Evolutionary conservation across 371 early-diverging fungal genomes (phyloP), one percentile per base, ranked within the genome.

Genomic region (Chytridium lagenaria): DNA sequence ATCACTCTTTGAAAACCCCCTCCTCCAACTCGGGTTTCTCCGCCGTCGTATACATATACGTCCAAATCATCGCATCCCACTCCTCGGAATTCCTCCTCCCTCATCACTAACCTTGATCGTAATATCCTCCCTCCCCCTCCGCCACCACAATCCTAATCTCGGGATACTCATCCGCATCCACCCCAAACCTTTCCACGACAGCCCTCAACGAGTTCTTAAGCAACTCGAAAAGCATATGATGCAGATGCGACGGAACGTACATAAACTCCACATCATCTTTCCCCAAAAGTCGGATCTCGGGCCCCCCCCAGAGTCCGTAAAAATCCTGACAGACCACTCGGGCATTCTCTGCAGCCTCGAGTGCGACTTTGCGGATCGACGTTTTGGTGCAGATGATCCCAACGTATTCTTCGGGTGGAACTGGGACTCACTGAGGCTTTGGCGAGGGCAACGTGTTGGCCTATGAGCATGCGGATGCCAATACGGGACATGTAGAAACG

Each of bases 401-500:
- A 2, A 97, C 97, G 77, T 94, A 94, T 82, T 95, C 92, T 19
- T 85, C 69, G 1, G 72, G 77, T 37, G 10, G 72, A 50, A 15
- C 55, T 55, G 2, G 76, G 72, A 23, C 70, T 71, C 28, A 57
- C 57, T 0, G 81, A 72, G 26, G 77, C 74, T 67, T 77, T 59
- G 33, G 78, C 22, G 31, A 81, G 75, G 52, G 83, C 71, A 30
- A 81, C 77, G 55, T 83, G 83, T 50, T 84, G 87, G 82, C 92
- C 97, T 71, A 96, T 94, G 50, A 98, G 85, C 95, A 97, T 95
- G 71, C 98, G 92, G 74, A 98, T 97, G 22, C 98, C 98, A 72
- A 98, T 98, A 51, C 98, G 92, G 33, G 95, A 95, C 91, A 97
- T 91, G 85, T 96, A 97, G 83, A 98, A 98, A n/a, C 96, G 90